Evolutionary conservation across 768 basidiomycete species (phyloP), one percentile per base, ranked within the genome.

Genomic region (Boletus rubroflammeus): DNA sequence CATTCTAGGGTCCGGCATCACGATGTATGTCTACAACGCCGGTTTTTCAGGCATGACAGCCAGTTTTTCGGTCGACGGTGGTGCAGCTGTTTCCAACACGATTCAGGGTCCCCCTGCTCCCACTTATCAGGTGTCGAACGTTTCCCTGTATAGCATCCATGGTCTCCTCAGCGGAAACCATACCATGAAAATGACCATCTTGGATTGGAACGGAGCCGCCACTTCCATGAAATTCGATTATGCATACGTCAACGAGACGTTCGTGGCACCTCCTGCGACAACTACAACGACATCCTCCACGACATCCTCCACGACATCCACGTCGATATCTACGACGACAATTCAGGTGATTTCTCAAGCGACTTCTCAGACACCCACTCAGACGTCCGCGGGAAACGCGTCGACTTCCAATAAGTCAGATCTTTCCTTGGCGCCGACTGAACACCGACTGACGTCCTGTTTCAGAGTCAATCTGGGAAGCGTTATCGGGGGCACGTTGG

Each of bases 181-280:
- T 31, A 62, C 52, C 26, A 55, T 67, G 36, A 29, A 19, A 21
- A 64, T 67, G 66, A 60, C 58, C 14, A 15, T 68, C 3, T 28
- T 67, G 38, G 31, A 62, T 42, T 68, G 66, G 65, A 31, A 50
- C 6, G 56, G 51, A 4, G 6, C 3, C 2, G 11, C n/a, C 21
- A 65, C 60, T 15, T 60, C 56, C 17, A 63, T 67, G 66, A 61
- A 66, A 28, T 68, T 68, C 14, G 65, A 67, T 34, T 66, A 68
- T 41, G 67, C 65, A 44, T 35, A 49, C 15, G 29, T 67, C 23
- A 67, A 67, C 14, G 61, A 67, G 50, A 51, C 67, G 26, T 50
- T 63, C 3, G 57, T 64, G 29, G 54, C 49, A 29, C 6, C 45
- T 17, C 48, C 54, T 5, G 8, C 25, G 9, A 51, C 53, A 5